Conservation (phyloP, 2,329 filamentous ascomycete genomes). For the Fusarium praegraminearum region DNA sequence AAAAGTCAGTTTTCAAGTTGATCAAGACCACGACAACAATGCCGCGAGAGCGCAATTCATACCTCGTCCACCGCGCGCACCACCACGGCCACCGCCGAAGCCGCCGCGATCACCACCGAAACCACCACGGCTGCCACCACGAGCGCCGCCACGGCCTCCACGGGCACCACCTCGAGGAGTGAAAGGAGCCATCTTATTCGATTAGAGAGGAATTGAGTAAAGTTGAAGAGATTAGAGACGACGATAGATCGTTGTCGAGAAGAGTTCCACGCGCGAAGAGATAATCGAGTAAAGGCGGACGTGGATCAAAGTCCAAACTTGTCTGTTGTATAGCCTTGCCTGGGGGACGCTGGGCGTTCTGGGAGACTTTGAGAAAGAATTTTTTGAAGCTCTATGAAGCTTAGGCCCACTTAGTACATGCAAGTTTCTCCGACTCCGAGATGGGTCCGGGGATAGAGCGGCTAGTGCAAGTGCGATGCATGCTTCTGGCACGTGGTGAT, state of each 20-base stretch:
- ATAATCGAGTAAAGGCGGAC: constrained; percentile 44
- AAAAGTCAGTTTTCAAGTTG: constrained; percentile 47
- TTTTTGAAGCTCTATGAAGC: constrained; percentile 55
- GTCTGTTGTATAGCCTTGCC: constrained; percentile 50
- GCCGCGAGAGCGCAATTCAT: constrained; percentile 26
- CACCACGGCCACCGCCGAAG: constrained; percentile 47
- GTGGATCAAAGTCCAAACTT: constrained; percentile 50
- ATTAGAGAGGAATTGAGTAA: constrained; percentile 43
- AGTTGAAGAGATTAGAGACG: constrained; percentile 37
- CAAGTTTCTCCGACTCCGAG: constrained; percentile 46
- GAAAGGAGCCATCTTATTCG: constrained; percentile 52
- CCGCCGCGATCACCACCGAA: constrained; percentile 53
- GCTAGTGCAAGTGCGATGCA: constrained; percentile 1
- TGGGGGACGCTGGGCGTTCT: constrained; percentile 44
- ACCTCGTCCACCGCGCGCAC: constrained; percentile 44
- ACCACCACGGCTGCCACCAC: constrained; percentile 54
- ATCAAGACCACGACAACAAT: constrained; percentile 13
- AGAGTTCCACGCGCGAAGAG: constrained; percentile 32
- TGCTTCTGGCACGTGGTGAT: constrained; percentile 39
- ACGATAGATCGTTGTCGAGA: constrained; percentile 36
- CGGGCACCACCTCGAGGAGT: constrained; percentile 50
- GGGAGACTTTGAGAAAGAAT: constrained; percentile 50
- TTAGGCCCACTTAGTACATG: constrained; percentile 41
- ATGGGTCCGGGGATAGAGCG: constrained; percentile 29
- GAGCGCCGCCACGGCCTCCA: constrained; percentile 53